Evolutionary conservation across 23 red algal species (phyloP), one percentile per base, ranked within the genome.

Genomic region (Rhodosorus marinus): DNA sequence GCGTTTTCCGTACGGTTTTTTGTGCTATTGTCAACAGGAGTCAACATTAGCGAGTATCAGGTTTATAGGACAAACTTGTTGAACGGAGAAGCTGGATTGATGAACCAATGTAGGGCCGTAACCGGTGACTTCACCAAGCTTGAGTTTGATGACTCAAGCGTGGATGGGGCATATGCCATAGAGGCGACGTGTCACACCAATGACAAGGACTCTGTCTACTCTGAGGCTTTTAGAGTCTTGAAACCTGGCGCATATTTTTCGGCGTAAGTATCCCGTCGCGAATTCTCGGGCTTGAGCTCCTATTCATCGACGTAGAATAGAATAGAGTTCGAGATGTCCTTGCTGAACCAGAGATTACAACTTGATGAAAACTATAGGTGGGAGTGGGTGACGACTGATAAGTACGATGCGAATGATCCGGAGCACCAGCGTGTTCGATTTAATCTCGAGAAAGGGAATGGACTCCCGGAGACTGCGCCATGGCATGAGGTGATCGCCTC

Each of bases 131-230:
- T 74, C 64, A 60, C 50, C 6, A 26, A 74, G 20, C 51, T 60
- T 8, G 55, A 54, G 5, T 74, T 74, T 45, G 51, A 26, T 7
- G 33, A 38, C 35, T 23, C 48, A 6, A 51, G 22, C 1, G 54
- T 51, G 42, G 68, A 74, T 23, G 52, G 54, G n/a, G 68, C 36
- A 8, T 74, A 74, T 25, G 43, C 42, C 26, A 74, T 61, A 25
- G 68, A 74, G 34, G 51, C 68, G 24, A 74, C 68, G 25, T 74
- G 68, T 22, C 68, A 74, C 59, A 74, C 40, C 8, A 33, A 40
- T 23, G 68, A 74, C 42, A 74, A 74, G 68, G 35, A 3, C 27
- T 62, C 49, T 11, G 49, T 50, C 2, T 74, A 60, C 15, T 28
- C 25, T 1, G 68, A 74, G 29, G 68, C 55, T 2, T 74, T 62